Evolutionary conservation across 129 eudicot species (phyloP), one percentile per base, ranked within the genome.

Genomic region (Arctium minus): DNA sequence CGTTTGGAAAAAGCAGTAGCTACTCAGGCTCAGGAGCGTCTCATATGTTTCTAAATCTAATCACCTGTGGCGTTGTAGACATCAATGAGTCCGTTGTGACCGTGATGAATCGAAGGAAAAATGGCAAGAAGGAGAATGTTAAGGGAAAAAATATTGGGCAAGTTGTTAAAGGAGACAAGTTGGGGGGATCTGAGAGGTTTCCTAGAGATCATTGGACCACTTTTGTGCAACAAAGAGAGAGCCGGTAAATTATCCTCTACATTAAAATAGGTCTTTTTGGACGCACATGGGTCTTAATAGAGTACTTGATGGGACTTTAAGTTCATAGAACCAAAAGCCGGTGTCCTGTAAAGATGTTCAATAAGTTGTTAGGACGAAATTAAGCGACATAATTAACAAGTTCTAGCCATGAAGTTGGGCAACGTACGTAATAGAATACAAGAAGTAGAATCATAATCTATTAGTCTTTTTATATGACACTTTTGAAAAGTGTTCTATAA

Each of bases 31-130:
- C 78, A 36, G 91, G 91, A 36, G 87, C 91, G 27, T 84, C 92
- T 22, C 83, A 65, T 50, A 72, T 84, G 81, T 86, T 93, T 35
- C 80, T 89, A 31, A 91, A 87, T 40, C 73, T 91, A 73, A 78
- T 93, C 80, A 88, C 91, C 1, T 93, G 97, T 75, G 94, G 96
- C 2, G 73, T 88, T 0, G 87, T 87, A 42, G 97, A 91, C 40
- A 88, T 96, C 6, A 89, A 89, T 1, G 97, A 93, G 13, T 83
- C 94, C 1, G 91, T 89, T 17, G 81, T 91, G 35, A 81, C 88
- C 60, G 72, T 80, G 50, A 62, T 84, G 53, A 80, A 86, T 22
- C 77, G 27, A 85, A 82, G 71, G 87, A 72, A 72, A 64, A 81
- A 84, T 32, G 72, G 80, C 70, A 75, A 76, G 44, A 84, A 87